Percentiles rank a stretch among this genome's conserved stretches.
These are phyloP conservation scores for Cydonia oblonga DNA, from an alignment of 331 rosid species.

Conservation along the genomic window DNA sequence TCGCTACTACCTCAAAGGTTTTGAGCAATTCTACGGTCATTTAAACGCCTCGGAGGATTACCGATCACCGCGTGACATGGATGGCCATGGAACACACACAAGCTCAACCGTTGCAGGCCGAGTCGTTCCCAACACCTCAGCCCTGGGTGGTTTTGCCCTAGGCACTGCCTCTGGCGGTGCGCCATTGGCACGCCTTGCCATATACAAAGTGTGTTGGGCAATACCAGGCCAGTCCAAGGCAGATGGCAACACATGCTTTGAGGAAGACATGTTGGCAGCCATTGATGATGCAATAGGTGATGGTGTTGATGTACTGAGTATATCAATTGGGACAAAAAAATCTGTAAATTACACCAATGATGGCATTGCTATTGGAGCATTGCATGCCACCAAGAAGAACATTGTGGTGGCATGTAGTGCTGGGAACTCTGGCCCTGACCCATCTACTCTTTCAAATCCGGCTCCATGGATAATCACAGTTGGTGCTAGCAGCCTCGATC, in stretches of 20 bases:
- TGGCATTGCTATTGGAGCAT: conserved; percentile 49
- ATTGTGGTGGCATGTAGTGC: conserved; percentile 85
- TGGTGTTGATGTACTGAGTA: conserved; percentile 63
- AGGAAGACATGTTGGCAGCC: conserved; percentile 74
- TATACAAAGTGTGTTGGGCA: conserved; percentile 94
- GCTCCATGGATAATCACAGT: conserved; percentile 94
- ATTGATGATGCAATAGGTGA: conserved; percentile 85
- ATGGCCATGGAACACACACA: conserved; percentile 91
- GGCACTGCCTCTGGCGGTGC: conserved; percentile 82
- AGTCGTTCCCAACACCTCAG: conserved; percentile 25
- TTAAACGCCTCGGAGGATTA: conserved; percentile 47
- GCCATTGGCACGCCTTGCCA: conserved; percentile 60
- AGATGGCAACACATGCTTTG: conserved; percentile 51
- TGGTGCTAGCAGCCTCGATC: conserved; percentile 75
- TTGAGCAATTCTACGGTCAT: conserved; percentile 33
- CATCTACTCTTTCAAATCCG: conserved; percentile 44
- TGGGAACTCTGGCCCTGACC: conserved; percentile 64
- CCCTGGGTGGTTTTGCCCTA: conserved; percentile 57
- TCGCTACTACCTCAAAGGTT: conserved; percentile 62
- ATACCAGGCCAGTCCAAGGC: conserved; percentile 42
- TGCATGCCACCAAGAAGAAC: conserved; percentile 55
- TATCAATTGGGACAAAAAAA: conserved; percentile 43
- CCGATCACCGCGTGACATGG: conserved; percentile 72
- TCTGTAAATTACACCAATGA: conserved; percentile 34
- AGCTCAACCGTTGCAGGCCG: conserved; percentile 74